Evolutionary conservation across 352 stramenopile genomes (phyloP), one percentile per base, ranked within the genome.

Genomic region (Globisporangium radiosum): DNA sequence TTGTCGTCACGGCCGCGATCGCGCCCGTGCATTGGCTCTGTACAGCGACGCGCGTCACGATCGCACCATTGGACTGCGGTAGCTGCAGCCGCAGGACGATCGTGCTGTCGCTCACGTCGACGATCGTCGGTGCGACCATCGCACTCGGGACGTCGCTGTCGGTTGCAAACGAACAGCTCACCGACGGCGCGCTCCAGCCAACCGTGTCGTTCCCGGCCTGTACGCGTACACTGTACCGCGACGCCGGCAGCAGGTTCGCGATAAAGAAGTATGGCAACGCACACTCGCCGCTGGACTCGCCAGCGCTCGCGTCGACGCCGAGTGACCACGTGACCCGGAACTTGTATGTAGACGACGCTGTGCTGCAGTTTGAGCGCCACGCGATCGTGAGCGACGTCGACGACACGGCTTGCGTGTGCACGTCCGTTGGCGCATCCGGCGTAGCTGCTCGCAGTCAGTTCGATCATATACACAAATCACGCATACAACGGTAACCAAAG

Each of bases 321-420:
- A 80, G 49, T 6, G 52, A 8, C 73, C 76, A 87, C 15, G 68
- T 58, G n/a, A 87, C 56, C 43, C 65, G 71, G 53, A 68, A 87
- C 15, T 68, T 36, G 40, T 78, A 83, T 0, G 52, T 45, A 1
- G 71, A 78, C 7, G 47, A 44, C 0, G 45, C 7, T 17, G 54
- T 37, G 11, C 51, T 45, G 7, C 55, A 63, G 25, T 57, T 54
- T 0, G 63, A 64, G 0, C 50, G 57, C 73, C 73, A 83, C 7
- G 50, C 60, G 17, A 80, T 40, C 0, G 60, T 58, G 3, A 83
- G 43, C 0, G 69, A 72, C 2, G 67, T 76, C n/a, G 73, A 62
- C 3, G 64, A 60, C 36, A 69, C 52, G 0, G 55, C 54, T 7
- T 56, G 55, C 0, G 63, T 53, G 4, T 53, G 62, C 3, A 78